Base-by-base conservation (phyloP, 2,329 filamentous ascomycete genomes). In the Diaporthe sp. region DNA sequence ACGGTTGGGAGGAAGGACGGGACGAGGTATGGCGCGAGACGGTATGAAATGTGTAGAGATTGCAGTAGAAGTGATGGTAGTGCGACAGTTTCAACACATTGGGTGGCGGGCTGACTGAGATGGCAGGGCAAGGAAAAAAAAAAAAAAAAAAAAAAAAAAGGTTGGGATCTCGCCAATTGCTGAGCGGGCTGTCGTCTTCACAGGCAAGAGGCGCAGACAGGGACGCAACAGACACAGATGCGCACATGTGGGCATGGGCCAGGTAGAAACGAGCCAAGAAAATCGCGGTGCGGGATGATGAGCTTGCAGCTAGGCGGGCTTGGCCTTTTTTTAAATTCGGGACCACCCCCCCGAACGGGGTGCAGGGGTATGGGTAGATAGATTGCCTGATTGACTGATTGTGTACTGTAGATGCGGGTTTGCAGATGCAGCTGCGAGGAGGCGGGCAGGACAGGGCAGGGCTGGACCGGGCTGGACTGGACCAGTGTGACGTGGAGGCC, bases 241-340 rank as follows among this genome's bases (percentile, higher is more conserved):
- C 44, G 19, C 42, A 25, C 42, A 66, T 66, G 63, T 51, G 17
- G 44, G 44, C 22, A 51, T 51, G 63, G 44, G 63, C 63, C 12
- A 39, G 47, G 63, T 42, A 51, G 39, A 39, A 51, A 71, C 42
- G 39, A 71, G 69, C 56, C 69, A 71, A 61, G 69, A 71, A 71
- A 50, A 39, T 32, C 59, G 61, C 47, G 32, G 42, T 71, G 55
- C 55, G 69, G 69, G 69, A 61, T 61, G 53, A 51, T 71, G 30
- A 53, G 56, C 70, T 59, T 59, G 56, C 47, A 71, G 58, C 56
- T 71, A 71, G 47, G 70, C 70, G 35, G 70, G 47, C 70, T 71
- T 63, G 70, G 70, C 70, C 44, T 53, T 71, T 71, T 55, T 69
- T 68, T n/a, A n/a, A 68, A 68, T 68, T 53, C 63, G 63, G 63